Base-by-base conservation (phyloP, 495 filamentous ascomycete genomes). In the Chaetomium tenue region DNA sequence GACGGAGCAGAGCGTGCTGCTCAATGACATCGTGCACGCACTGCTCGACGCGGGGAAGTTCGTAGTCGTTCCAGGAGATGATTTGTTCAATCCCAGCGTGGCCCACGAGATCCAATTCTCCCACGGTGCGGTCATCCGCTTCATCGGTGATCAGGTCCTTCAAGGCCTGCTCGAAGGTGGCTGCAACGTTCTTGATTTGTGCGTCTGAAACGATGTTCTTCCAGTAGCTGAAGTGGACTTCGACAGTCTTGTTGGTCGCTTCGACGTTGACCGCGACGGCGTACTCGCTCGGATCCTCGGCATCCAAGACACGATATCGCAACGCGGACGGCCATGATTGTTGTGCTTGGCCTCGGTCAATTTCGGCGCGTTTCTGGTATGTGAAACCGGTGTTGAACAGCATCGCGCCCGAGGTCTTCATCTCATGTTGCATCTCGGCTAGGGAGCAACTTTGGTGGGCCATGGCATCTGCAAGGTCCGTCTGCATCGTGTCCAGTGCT, bases 281-380 rank as follows among this genome's bases (percentile, higher is more conserved):
- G 64, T 84, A 84, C 67, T 87, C 84, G 25, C 83, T 83, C 1
- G 84, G 83, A 56, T 87, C 84, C 51, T 86, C 82, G 3, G 76
- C 68, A 18, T 25, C 66, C 47, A 72, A 46, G 16, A 70, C 61
- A 15, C 54, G 52, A 59, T 68, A 70, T 53, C 54, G 46, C 2
- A 72, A 60, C 5, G 1, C 72, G 67, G 50, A 40, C 15, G 54
- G 33, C 18, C 26, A 1, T 12, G 46, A 56, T 0, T 60, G 25
- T 6, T 61, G 33, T 11, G 18, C 39, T 5, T 28, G 33, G 23
- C 20, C 51, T 7, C 25, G 44, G 7, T 26, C 26, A 20, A 28
- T 9, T 18, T 33, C 46, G 0, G 58, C 16, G n/a, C 68, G 66
- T n/a, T 60, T 66, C 57, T 70, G 68, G 56, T 70, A 72, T 1